Evolutionary conservation across 1,139 yeast species (phyloP).

Genomic region (Pichia sp.): DNA sequence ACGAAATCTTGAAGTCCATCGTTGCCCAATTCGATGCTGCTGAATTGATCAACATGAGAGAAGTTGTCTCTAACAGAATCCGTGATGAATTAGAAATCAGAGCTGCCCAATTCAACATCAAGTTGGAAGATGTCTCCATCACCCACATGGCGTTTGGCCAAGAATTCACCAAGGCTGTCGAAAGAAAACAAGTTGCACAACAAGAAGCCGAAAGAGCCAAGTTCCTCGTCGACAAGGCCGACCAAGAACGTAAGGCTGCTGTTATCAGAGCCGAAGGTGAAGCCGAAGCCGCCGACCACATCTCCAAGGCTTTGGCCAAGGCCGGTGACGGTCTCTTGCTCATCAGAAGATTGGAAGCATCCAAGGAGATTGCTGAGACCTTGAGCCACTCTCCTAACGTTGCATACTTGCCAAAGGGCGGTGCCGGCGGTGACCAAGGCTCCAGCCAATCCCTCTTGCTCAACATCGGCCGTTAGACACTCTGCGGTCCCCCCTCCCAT

Average conservation of each 20-base stretch:
- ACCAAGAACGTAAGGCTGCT: conserved; percentile 94
- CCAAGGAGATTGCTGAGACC: conserved; percentile 91
- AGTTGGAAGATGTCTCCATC: conserved; percentile 94
- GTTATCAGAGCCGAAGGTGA: conserved; percentile 99
- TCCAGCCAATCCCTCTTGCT: conserved; percentile 48
- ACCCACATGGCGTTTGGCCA: conserved; percentile 98
- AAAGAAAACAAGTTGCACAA: conserved; percentile 98
- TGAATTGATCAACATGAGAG: conserved; percentile 95
- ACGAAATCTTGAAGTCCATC: conserved; percentile 90
- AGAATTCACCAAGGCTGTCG: conserved; percentile 98
- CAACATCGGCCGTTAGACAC: conserved; percentile 56
- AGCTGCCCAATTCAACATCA: conserved; percentile 86
- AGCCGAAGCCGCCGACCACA: conserved; percentile 97
- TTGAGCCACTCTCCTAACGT: conserved; percentile 82
- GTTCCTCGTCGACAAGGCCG: conserved; percentile 93
- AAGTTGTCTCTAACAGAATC: conserved; percentile 87
- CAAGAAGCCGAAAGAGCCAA: conserved; percentile 99
- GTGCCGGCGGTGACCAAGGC: conserved; percentile 34
- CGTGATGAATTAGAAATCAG: conserved; percentile 83
- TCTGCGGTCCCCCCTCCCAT: neutral
- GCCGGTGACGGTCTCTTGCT: conserved; percentile 96
- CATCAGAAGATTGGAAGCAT: conserved; percentile 95
- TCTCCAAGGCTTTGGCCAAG: conserved; percentile 88
- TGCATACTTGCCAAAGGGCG: conserved; percentile 80
- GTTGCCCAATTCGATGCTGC: conserved; percentile 99